Conservation (phyloP, 1,139 yeast species). For the Chernovozyma aurita region DNA sequence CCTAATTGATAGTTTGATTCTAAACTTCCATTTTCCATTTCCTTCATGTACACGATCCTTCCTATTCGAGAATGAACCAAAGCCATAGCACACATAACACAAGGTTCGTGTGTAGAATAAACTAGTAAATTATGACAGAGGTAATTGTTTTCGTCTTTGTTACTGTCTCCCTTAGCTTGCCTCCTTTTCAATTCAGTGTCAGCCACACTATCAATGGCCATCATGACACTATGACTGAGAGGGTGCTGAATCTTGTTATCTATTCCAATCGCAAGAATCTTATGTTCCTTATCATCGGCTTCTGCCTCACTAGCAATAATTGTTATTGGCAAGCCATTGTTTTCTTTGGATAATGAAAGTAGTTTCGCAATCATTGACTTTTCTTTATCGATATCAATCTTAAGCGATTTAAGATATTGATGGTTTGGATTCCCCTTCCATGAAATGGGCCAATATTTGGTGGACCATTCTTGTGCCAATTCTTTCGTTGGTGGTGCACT, state of each 20-base stretch:
- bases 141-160: constrained; percentile 34
- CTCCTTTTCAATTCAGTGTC: constrained; percentile 10
- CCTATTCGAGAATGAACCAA: constrained; percentile 83
- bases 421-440: constrained; percentile 94
- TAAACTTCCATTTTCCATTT: constrained; percentile 40
- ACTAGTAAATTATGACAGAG: constrained; percentile 75
- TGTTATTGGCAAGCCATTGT: constrained; percentile 14
- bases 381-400: constrained; percentile 45
- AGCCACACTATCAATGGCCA: constrained; percentile 62
- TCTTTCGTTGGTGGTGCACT: constrained; percentile 54
- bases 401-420: constrained; percentile 56
- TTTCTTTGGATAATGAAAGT: constrained; percentile 5
- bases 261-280: constrained; percentile 17
- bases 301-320: constrained; percentile 19
- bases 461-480: constrained; percentile 59
- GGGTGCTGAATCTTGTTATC: constrained; percentile 36
- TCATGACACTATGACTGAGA: constrained; percentile 69
- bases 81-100: constrained; percentile 97
- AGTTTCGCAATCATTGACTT: constrained; percentile 29
- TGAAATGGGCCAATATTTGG: constrained; percentile 73
- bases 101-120: constrained; percentile 92
- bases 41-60: constrained; percentile 53
- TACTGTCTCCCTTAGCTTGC: constrained; percentile 6
- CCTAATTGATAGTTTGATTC: constrained; percentile 75
- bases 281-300: constrained; percentile 7